Evolutionary conservation across 2,329 filamentous ascomycete species (phyloP), one percentile per base, ranked within the genome.

Genomic region (Corniculantispora saksenae): DNA sequence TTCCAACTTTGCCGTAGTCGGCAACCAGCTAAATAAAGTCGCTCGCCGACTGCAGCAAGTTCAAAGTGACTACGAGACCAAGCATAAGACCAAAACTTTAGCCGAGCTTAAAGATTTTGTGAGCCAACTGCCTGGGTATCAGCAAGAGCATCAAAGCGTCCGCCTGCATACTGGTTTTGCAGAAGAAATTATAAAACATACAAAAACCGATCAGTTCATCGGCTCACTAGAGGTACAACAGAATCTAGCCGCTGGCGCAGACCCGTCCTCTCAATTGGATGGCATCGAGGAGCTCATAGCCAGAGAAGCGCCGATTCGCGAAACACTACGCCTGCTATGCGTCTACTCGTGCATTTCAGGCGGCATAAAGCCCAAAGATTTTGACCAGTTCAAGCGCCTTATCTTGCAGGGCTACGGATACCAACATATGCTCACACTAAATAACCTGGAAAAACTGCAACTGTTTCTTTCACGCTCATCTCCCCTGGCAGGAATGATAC

Each of bases 101-200:
- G 89, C 93, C 4, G 95, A 99, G 75, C 86, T 99, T 38, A 91
- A 93, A 70, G 93, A 97, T 27, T 97, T 98, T 74, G 95, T 99
- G n/a, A 89, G 90, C 71, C 97, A 96, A 75, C 82, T 99, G 29
- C 94, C 95, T 0, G 90, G 89, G 13, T 97, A 96, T 72, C 94
- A 98, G 78, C 90, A 93, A 55, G 95, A 99, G 76, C 93, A 97
- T 72, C 90, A 94, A 70, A 96, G 92, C 72, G 81, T 97, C n/a
- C 93, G 95, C 68, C 87, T 94, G 35, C 95, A 99, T 73, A 97
- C 94, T 1, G 91, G 91, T 9, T 84, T 99, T 53, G 93, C 94
- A 1, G 95, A 98, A 78, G 94, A 97, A 70, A 95, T 99, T 62
- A 94, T 97, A 83, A 95, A 96, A 73, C 88, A 93, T 72, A 99